These are phyloP conservation scores for Leccinum uliginosum DNA, from an alignment of 768 basidiomycete genomes.

Conservation along the genomic window DNA sequence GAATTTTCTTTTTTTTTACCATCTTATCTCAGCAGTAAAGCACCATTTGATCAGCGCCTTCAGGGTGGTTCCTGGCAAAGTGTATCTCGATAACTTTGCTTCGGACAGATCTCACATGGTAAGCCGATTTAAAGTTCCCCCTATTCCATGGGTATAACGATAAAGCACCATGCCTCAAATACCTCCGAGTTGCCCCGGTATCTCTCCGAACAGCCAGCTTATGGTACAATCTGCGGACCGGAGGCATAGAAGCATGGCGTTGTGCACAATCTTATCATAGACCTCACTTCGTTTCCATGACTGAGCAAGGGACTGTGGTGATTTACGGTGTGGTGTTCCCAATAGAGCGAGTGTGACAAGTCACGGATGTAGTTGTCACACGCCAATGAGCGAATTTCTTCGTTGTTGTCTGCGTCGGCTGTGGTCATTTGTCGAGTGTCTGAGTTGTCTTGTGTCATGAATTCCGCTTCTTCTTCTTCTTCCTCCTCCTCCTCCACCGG, in stretches of 20 bases:
- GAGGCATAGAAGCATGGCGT: constrained; percentile 36
- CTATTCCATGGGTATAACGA: constrained; percentile 6
- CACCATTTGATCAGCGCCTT: constrained; percentile 44
- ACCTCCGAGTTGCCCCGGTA: constrained; percentile 29
- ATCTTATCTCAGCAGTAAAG: constrained; percentile 6
- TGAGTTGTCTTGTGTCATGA: constrained; percentile 16
- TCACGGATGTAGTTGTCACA: constrained; percentile 18
- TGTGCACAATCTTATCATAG: constrained; percentile 50
- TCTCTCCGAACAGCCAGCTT: constrained; percentile 43
- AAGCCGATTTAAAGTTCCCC: constrained; percentile 11
- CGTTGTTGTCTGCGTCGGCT: neutral
- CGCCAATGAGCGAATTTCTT: constrained; percentile 20
- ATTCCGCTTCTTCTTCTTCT: constrained; percentile 15
- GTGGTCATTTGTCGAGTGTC: neutral
- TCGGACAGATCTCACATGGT: constrained; percentile 80
- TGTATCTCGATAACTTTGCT: constrained; percentile 57
- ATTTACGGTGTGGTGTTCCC: constrained; percentile 21
- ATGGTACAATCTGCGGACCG: constrained; percentile 46
- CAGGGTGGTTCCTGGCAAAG: constrained; percentile 50
- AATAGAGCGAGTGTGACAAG: constrained; percentile 7
- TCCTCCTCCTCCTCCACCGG: constrained; percentile 16
- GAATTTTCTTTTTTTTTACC: neutral
- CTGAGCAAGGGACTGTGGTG: constrained; percentile 34
- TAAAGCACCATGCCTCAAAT: constrained; percentile 5
- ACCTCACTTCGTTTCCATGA: constrained; percentile 51